These are phyloP conservation scores for Phytophthora melonis DNA, from an alignment of 352 stramenopile genomes.

Conservation along the genomic window DNA sequence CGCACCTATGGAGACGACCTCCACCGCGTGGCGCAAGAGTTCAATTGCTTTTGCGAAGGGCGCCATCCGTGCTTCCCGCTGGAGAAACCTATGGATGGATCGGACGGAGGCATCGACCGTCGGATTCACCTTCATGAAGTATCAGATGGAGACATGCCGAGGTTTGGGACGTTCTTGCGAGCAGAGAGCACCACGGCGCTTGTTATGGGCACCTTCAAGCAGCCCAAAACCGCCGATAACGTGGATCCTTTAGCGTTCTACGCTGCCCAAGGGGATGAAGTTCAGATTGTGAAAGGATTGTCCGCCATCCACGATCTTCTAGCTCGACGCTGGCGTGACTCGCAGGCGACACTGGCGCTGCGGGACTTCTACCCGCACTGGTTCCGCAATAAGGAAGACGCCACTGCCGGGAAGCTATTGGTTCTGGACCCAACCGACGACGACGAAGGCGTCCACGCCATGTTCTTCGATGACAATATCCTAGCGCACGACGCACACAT, in stretches of 20 bases:
- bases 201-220: slow-evolving; percentile 79
- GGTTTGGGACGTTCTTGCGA: slow-evolving; percentile 74
- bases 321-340: slow-evolving; percentile 51
- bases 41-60: slow-evolving; percentile 82
- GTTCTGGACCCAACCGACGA: slow-evolving; percentile 45
- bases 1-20: slow-evolving; percentile 81
- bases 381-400: slow-evolving; percentile 63
- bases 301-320: slow-evolving; percentile 64
- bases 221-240: slow-evolving; percentile 47
- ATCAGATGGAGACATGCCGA: slow-evolving; percentile 30
- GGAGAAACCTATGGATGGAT: slow-evolving; percentile 65
- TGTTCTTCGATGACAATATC: slow-evolving; percentile 91
- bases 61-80: slow-evolving; percentile 67
- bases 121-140: slow-evolving; percentile 51
- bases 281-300: slow-evolving; percentile 49
- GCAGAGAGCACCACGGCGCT: slow-evolving; percentile 59
- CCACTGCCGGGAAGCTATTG: slow-evolving; percentile 68
- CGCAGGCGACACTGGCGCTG: slow-evolving; percentile 71
- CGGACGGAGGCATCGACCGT: slow-evolving; percentile 54
- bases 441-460: slow-evolving; percentile 40
- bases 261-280: slow-evolving; percentile 4
- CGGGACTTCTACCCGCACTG: slow-evolving; percentile 84
- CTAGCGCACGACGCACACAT: slow-evolving; percentile 74
- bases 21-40: slow-evolving; percentile 72
- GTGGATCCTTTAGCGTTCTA: slow-evolving; percentile 53